These are phyloP conservation scores for Epichloe uncinata DNA, from an alignment of 2,329 filamentous ascomycete species.

Conservation along the genomic window DNA sequence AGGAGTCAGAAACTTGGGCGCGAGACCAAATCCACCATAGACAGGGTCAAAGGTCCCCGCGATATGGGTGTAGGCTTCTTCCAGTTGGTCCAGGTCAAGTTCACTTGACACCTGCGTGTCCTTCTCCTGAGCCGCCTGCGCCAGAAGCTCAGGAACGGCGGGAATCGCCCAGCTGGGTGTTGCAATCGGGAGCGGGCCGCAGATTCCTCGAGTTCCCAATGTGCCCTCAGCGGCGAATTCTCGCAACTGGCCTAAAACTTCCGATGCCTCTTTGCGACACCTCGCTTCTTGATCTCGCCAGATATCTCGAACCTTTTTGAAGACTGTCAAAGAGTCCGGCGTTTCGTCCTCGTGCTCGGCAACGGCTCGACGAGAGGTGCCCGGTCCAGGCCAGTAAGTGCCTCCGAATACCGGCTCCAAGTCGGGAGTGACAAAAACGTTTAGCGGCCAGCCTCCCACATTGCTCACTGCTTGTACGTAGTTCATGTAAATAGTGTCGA, in stretches of 20 bases:
- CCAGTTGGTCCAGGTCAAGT: conserved; percentile 78
- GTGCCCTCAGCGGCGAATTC: conserved; percentile 86
- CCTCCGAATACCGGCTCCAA: conserved; percentile 91
- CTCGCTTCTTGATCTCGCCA: conserved; percentile 79
- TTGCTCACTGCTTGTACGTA: conserved; percentile 90
- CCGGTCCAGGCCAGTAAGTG: conserved; percentile 86
- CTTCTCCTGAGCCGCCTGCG: conserved; percentile 11
- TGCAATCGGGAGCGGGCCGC: conserved; percentile 16
- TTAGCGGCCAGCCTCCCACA: conserved; percentile 85
- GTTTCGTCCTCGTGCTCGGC: conserved; percentile 39
- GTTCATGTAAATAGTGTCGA: conserved; percentile 97
- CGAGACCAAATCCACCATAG: conserved; percentile 66
- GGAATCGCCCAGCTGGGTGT: conserved; percentile 19
- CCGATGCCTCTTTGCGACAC: conserved; percentile 70
- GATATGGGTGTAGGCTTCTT: conserved; percentile 78
- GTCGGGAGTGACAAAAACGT: conserved; percentile 90
- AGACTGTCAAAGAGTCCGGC: conserved; percentile 69
- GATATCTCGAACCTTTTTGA: conserved; percentile 59
- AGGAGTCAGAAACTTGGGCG: conserved; percentile 84
- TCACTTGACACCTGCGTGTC: conserved; percentile 42
- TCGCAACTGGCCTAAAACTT: conserved; percentile 66
- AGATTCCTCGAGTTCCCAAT: conserved; percentile 32
- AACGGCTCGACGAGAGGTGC: conserved; percentile 28
- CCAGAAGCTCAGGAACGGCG: conserved; percentile 13
- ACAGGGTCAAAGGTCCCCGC: conserved; percentile 64